Percentiles rank a stretch among this genome's conserved stretches.
These are phyloP conservation scores for Fusarium odoratissimum DNA, from an alignment of 2,329 filamentous ascomycete species.

Conservation along the genomic window DNA sequence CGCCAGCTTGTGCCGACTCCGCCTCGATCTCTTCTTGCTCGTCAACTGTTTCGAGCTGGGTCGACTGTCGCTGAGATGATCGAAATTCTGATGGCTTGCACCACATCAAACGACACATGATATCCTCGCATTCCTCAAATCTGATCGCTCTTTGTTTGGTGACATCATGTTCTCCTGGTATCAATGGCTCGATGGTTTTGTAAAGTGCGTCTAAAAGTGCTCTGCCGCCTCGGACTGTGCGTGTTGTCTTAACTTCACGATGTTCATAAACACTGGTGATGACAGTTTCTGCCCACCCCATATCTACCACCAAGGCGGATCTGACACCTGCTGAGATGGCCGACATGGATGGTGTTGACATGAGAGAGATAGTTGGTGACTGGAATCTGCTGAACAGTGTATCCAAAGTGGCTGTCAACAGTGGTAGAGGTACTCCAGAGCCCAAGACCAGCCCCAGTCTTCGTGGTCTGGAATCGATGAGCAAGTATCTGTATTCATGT, in stretches of 20 bases:
- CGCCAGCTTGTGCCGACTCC: slow-evolving; percentile 42
- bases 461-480: slow-evolving; percentile 81
- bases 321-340: slow-evolving; percentile 84
- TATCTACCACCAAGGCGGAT: slow-evolving; percentile 86
- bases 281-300: slow-evolving; percentile 92
- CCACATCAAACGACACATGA: slow-evolving; percentile 81
- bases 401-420: slow-evolving; percentile 80
- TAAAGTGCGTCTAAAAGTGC: slow-evolving; percentile 77
- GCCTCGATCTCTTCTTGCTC: slow-evolving; percentile 67
- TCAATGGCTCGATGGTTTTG: slow-evolving; percentile 62
- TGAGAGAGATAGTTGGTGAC: slow-evolving; percentile 80
- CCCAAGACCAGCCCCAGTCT: slow-evolving; percentile 81
- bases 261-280: slow-evolving; percentile 92
- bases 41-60: slow-evolving; percentile 60
- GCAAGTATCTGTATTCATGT: slow-evolving; percentile 61
- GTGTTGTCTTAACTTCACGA: slow-evolving; percentile 77
- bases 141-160: slow-evolving; percentile 59
- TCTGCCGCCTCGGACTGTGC: slow-evolving; percentile 81
- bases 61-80: slow-evolving; percentile 52
- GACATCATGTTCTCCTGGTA: slow-evolving; percentile 47
- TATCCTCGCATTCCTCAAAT: slow-evolving; percentile 86
- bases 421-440: slow-evolving; percentile 78
- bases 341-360: slow-evolving; percentile 80
- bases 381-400: slow-evolving; percentile 86
- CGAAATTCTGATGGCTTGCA: slow-evolving; percentile 61